Base-by-base conservation (phyloP, 805 yeast species). In the Ogataea pignaliae region DNA sequence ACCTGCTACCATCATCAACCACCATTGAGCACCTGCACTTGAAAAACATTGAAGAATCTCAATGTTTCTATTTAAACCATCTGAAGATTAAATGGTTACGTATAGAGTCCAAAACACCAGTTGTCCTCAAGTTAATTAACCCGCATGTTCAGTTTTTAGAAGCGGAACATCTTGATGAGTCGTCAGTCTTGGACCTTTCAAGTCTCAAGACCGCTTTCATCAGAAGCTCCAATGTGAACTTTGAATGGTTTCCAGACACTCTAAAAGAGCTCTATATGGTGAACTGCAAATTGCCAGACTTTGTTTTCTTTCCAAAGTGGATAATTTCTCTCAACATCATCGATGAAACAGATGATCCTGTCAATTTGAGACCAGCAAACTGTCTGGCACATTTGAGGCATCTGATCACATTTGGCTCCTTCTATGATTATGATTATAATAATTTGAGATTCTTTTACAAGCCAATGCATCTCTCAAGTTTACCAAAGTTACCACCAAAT, bases 61-160 rank as follows among this genome's bases (percentile, higher is more conserved):
- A 37, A 11, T 37, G 8, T 18, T 18, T 10, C 16, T 12, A 14
- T 12, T 30, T 37, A 16, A 18, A 37, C 15, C 26, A 37, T 10
- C 16, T 37, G 29, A 9, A 29, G 10, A 11, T 37, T 10, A 11
- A 29, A 3, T 37, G 13, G 10, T 30, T 29, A 13, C 30, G 31
- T 15, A 37, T 37, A 5, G 40, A 37, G 26, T 30, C 40, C n/a
- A 30, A 29, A 11, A 32, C 17, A 15, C 40, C 40, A 16, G n/a
- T 37, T 6, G 30, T 16, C 12, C n/a, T 37, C 9, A 28, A 15
- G 4, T 9, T 37, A 9, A 16, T 16, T 17, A 37, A 37, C 11
- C 17, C 12, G 9, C 17, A 10, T 11, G 10, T 37, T 16, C 8
- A 30, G 11, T 37, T 15, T 18, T 30, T 37, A 18, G 26, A 30